These are phyloP conservation scores for Saccharomyces hybrid DNA, from an alignment of 1,139 yeast species.

Conservation along the genomic window DNA sequence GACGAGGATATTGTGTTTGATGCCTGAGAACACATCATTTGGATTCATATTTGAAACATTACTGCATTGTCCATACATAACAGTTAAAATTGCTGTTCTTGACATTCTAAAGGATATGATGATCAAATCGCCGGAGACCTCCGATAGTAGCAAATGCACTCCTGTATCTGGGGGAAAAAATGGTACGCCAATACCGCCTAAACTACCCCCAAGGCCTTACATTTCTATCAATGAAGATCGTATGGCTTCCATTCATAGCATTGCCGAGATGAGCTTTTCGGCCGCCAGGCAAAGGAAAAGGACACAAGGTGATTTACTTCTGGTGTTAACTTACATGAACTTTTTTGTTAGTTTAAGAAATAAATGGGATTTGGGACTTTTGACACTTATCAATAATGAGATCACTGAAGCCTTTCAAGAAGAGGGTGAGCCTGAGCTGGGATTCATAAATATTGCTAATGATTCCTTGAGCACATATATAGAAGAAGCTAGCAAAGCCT, in stretches of 20 bases:
- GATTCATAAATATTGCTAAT: conserved; percentile 22
- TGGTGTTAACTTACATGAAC: conserved; percentile 23
- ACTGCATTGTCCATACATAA: conserved; percentile 57
- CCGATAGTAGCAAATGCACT: neutral
- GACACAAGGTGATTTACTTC: conserved; percentile 10
- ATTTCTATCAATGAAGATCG: conserved; percentile 23
- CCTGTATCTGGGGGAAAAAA: too few species aligned
- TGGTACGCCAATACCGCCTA: conserved; percentile 9
- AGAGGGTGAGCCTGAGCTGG: conserved; percentile 20
- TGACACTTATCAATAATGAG: conserved; percentile 15
- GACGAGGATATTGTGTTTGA: conserved; percentile 46
- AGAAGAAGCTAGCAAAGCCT: neutral
- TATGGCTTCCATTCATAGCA: conserved; percentile 27
- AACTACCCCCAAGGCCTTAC: conserved; percentile 26
- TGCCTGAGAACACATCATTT: conserved; percentile 52
- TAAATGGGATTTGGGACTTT: conserved; percentile 23
- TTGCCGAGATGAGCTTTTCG: conserved; percentile 21
- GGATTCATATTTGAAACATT: conserved; percentile 60
- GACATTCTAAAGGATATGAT: conserved; percentile 62
- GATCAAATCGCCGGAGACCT: conserved; percentile 23
- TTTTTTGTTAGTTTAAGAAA: conserved; percentile 20
- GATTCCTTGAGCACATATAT: conserved; percentile 13
- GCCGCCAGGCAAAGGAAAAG: conserved; percentile 4
- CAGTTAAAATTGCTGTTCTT: conserved; percentile 51
- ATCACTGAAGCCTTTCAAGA: conserved; percentile 8